A percentile compares a stretch with the other conserved stretches of the same genome.
phyloP scores from a whole-genome alignment of 2,329 filamentous ascomycete species.

The Exophiala viscosa region DNA sequence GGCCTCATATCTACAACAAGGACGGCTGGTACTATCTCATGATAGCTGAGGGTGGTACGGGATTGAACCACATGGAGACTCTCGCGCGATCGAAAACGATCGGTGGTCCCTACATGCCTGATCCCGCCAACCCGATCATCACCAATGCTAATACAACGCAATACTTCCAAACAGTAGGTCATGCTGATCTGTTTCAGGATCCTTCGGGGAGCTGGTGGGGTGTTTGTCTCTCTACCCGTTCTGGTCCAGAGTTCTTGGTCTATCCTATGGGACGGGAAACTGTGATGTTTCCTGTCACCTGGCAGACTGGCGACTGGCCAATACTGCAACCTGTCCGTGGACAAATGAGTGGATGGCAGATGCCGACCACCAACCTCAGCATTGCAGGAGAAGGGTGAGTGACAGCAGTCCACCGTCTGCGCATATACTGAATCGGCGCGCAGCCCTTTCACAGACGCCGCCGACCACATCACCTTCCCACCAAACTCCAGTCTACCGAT shows the following conservation, averaged over 20 bases:
- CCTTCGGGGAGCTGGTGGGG: conserved; percentile 41
- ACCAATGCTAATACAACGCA: conserved; percentile 36
- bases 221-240: neutral
- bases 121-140: conserved; percentile 41
- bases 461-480: neutral
- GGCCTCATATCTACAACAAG: conserved; percentile 33
- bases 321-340: neutral
- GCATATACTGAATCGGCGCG: neutral
- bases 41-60: conserved; percentile 30
- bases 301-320: neutral
- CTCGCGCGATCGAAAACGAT: conserved; percentile 32
- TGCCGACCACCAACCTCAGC: neutral
- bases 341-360: neutral
- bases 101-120: conserved; percentile 41
- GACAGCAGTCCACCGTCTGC: neutral
- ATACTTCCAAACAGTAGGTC: conserved; percentile 53
- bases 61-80: conserved; percentile 29
- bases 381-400: neutral
- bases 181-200: conserved; percentile 57
- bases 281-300: neutral
- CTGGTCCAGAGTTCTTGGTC: neutral
- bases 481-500: neutral
- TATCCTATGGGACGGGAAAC: neutral
- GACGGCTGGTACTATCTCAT: conserved; percentile 34
- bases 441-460: neutral